Evolutionary conservation across 2,329 filamentous ascomycete genomes (phyloP).

Genomic region (Pseudogymnoascus verrucosus): DNA sequence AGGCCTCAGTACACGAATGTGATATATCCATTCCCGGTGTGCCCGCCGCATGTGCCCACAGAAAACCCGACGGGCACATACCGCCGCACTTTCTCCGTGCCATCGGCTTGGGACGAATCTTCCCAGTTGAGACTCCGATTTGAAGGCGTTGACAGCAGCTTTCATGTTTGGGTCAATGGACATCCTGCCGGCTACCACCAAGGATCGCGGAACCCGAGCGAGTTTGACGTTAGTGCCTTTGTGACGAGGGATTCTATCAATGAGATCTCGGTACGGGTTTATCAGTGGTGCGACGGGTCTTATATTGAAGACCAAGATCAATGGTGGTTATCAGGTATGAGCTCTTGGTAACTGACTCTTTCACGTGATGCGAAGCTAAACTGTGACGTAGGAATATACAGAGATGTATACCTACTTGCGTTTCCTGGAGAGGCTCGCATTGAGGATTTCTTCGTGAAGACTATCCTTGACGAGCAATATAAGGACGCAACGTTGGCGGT

Average conservation of each 20-base stretch:
- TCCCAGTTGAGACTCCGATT: slow-evolving; percentile 56
- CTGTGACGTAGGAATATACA: slow-evolving; percentile 45
- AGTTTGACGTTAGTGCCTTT: slow-evolving; percentile 56
- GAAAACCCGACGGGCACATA: slow-evolving; percentile 61
- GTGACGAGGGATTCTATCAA: slow-evolving; percentile 43
- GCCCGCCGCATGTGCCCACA: slow-evolving; percentile 53
- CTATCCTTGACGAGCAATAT: slow-evolving; percentile 44
- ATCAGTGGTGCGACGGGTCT: slow-evolving; percentile 60
- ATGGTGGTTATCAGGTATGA: slow-evolving; percentile 55
- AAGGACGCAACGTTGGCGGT: slow-evolving; percentile 39
- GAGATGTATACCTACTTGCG: slow-evolving; percentile 54
- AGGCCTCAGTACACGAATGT: slow-evolving; percentile 62
- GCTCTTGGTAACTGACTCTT: not conserved
- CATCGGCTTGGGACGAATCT: slow-evolving; percentile 36
- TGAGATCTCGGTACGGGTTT: slow-evolving; percentile 54
- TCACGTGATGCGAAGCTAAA: not conserved
- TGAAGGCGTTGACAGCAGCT: slow-evolving; percentile 65
- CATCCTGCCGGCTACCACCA: slow-evolving; percentile 58
- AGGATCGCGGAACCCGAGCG: slow-evolving; percentile 58
- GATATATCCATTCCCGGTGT: slow-evolving; percentile 56
- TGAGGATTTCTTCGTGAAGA: slow-evolving; percentile 50
- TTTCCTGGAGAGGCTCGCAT: slow-evolving; percentile 45
- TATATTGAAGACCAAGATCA: slow-evolving; percentile 65
- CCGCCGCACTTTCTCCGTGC: slow-evolving; percentile 46
- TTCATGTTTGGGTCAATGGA: slow-evolving; percentile 62